phyloP scores from a whole-genome alignment of 176 grass and related monocot species.

The Bolboschoenus planiculmis region DNA sequence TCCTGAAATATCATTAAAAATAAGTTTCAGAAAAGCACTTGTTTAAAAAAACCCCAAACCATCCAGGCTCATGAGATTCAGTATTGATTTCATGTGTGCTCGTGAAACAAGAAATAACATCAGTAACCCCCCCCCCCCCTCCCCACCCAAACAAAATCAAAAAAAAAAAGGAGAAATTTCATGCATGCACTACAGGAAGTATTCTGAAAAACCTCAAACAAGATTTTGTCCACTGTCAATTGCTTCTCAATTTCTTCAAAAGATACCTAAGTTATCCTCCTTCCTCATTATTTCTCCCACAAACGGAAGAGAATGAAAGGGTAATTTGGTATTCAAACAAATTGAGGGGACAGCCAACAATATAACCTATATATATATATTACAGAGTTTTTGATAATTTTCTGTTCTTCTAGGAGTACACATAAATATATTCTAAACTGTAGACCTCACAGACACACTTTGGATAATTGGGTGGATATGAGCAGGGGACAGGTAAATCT shows the following conservation, averaged over 20 bases:
- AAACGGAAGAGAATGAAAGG: background rate
- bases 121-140: background rate
- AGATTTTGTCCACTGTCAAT: background rate
- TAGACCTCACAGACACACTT: background rate
- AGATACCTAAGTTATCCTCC: background rate
- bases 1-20: constrained; percentile 45
- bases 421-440: background rate
- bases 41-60: background rate
- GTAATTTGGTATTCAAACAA: background rate
- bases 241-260: background rate
- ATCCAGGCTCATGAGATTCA: background rate
- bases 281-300: background rate
- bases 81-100: background rate
- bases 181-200: background rate
- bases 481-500: background rate
- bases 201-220: background rate
- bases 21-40: background rate
- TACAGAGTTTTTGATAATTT: background rate
- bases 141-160: no score
- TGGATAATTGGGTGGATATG: background rate
- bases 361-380: background rate
- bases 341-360: background rate
- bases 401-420: background rate
- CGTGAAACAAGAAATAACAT: background rate
- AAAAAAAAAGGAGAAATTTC: background rate